A percentile compares a stretch with the other conserved stretches of the same genome.
Conservation (phyloP, 495 filamentous ascomycete species). For the Penicillium soppii region DNA sequence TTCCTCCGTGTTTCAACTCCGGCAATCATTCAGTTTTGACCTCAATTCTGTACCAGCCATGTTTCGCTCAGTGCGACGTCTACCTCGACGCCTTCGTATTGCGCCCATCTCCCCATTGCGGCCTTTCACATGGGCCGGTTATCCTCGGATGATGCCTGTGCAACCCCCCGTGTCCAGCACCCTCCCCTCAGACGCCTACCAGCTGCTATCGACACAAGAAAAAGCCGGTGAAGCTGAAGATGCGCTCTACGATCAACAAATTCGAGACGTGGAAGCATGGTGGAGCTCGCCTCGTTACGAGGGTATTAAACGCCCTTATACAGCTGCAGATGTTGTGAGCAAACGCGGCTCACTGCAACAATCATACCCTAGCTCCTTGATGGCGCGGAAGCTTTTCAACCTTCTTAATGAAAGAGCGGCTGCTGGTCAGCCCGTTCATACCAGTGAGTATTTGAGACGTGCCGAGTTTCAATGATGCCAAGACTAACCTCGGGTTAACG, state of each 20-base stretch:
- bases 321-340: conserved; percentile 84
- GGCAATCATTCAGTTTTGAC: neutral
- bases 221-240: conserved; percentile 82
- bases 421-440: conserved; percentile 84
- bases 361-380: conserved; percentile 83
- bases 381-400: conserved; percentile 93
- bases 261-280: conserved; percentile 82
- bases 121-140: conserved; percentile 45
- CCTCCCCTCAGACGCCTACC: conserved; percentile 70
- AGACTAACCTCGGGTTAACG: conserved; percentile 11
- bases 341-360: conserved; percentile 87
- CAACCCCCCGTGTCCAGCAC: conserved; percentile 56
- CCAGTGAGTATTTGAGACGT: conserved; percentile 54
- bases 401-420: conserved; percentile 73
- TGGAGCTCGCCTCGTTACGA: conserved; percentile 80
- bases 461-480: neutral
- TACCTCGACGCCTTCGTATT: conserved; percentile 31
- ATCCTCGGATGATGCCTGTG: conserved; percentile 48
- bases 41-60: too few relatives aligned
- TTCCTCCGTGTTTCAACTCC: neutral
- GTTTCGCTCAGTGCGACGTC: conserved; percentile 39
- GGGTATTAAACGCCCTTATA: conserved; percentile 89
- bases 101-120: conserved; percentile 29
- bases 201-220: conserved; percentile 68
- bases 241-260: conserved; percentile 72